phyloP scores from a whole-genome alignment of 176 grass and related monocot genomes.

The Puccinellia tenuiflora region DNA sequence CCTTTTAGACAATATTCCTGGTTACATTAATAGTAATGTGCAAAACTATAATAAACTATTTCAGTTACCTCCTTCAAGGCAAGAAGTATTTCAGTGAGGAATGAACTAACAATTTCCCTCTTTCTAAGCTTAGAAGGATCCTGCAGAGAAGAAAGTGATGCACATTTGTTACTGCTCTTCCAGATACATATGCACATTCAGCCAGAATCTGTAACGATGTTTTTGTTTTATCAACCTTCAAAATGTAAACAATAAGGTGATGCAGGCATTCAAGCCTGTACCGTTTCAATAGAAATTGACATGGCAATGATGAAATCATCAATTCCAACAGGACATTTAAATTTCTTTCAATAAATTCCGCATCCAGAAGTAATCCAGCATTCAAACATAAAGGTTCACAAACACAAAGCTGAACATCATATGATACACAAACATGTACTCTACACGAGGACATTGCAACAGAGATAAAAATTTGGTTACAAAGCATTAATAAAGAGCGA shows the following conservation, averaged over 20 bases:
- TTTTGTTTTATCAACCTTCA: slow-evolving; percentile 56
- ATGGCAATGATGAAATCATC: slow-evolving; percentile 66
- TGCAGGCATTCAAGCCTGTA: slow-evolving; percentile 88
- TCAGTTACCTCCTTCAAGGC: too few species aligned
- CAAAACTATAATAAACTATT: too few species aligned
- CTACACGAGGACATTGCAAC: too few species aligned
- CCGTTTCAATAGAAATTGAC: slow-evolving; percentile 76
- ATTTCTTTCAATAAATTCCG: slow-evolving; percentile 59
- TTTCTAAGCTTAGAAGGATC: slow-evolving; percentile 61
- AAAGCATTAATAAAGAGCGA: too few species aligned
- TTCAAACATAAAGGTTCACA: too few species aligned
- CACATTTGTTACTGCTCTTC: too few species aligned
- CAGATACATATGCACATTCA: background rate
- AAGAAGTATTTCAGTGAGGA: too few species aligned
- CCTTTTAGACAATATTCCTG: background rate
- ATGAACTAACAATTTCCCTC: too few species aligned
- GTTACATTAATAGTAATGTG: too few species aligned
- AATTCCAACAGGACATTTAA: slow-evolving; percentile 57
- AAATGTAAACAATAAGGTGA: slow-evolving; percentile 55
- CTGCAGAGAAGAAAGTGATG: slow-evolving; percentile 42
- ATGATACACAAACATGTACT: too few species aligned
- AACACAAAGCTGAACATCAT: too few species aligned
- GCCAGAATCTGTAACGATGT: background rate
- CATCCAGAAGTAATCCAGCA: slow-evolving; percentile 38
- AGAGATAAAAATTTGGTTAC: too few species aligned